These are phyloP conservation scores for Paramarasmius palmivorus DNA, from an alignment of 1,284 basidiomycete species.

Conservation along the genomic window DNA sequence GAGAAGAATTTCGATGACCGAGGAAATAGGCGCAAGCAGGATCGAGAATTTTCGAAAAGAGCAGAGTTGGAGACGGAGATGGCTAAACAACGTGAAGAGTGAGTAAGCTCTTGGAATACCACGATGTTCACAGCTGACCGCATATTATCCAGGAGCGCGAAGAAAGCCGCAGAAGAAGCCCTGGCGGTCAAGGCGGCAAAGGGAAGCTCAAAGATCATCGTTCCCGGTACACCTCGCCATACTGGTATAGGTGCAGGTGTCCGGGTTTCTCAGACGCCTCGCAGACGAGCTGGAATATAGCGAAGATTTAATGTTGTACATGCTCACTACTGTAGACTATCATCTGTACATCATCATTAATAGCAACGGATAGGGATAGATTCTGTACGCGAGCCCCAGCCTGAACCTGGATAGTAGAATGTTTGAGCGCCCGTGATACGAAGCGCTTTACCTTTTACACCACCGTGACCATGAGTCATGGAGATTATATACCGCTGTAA, in stretches of 20 bases:
- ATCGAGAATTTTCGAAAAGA: constrained; percentile 86
- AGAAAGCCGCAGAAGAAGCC: constrained; percentile 66
- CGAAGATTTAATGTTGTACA: not conserved
- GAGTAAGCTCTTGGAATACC: constrained; percentile 31
- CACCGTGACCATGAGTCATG: constrained; percentile 5
- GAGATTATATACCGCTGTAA: constrained; percentile 1
- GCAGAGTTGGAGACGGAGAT: constrained; percentile 92
- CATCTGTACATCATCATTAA: too few relatives aligned
- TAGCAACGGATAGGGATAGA: too few relatives aligned
- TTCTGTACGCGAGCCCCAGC: too few relatives aligned
- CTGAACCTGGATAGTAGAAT: not conserved
- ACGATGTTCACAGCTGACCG: not conserved
- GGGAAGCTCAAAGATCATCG: constrained; percentile 68
- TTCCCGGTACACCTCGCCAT: constrained; percentile 80
- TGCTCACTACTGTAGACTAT: not conserved
- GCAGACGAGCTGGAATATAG: constrained; percentile 51
- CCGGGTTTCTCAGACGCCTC: constrained; percentile 63
- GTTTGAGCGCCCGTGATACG: not conserved
- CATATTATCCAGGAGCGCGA: constrained; percentile 49
- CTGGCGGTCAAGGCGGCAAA: constrained; percentile 58
- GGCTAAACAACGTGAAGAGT: constrained; percentile 85
- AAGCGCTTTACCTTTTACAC: not conserved
- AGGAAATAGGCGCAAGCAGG: constrained; percentile 69
- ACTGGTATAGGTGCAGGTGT: constrained; percentile 68
- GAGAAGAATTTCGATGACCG: constrained; percentile 94